Evolutionary conservation across 2,329 filamentous ascomycete species (phyloP).

Genomic region (Herpotrichia juniperi): DNA sequence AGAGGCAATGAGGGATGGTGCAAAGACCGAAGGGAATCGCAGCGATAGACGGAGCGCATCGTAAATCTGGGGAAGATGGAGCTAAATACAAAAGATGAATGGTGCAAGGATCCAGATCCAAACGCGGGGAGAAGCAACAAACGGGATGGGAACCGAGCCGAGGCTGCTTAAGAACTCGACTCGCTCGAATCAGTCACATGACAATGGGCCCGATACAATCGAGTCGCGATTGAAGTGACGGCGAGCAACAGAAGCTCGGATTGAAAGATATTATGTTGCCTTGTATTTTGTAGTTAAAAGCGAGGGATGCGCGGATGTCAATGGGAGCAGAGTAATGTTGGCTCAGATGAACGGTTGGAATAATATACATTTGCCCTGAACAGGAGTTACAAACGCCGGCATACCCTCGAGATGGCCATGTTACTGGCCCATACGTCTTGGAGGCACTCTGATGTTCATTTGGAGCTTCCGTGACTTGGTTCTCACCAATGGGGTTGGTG

Average conservation of each 20-base stretch:
- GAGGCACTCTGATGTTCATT: background rate
- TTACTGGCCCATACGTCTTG: background rate
- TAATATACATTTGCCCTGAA: conserved; percentile 3
- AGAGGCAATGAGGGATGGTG: background rate
- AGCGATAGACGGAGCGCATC: conserved; percentile 16
- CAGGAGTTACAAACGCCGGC: background rate
- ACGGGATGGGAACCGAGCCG: background rate
- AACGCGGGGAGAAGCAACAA: conserved; percentile 1
- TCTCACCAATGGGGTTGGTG: background rate
- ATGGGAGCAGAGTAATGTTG: too few species aligned
- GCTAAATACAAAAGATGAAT: conserved; percentile 28
- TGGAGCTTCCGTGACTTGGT: background rate
- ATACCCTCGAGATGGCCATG: background rate
- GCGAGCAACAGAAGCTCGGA: too few species aligned
- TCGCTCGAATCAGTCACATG: conserved; percentile 1
- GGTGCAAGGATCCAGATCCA: conserved; percentile 1
- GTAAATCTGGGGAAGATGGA: conserved; percentile 27
- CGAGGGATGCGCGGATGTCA: background rate
- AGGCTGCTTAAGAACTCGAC: background rate
- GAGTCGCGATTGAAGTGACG: too few species aligned
- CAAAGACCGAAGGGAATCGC: conserved; percentile 6
- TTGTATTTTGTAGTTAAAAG: too few species aligned
- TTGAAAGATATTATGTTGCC: too few species aligned
- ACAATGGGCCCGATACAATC: background rate
- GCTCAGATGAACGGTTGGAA: background rate